Base-by-base conservation (phyloP, 495 filamentous ascomycete genomes). In the Clavariopsis aquatica region DNA sequence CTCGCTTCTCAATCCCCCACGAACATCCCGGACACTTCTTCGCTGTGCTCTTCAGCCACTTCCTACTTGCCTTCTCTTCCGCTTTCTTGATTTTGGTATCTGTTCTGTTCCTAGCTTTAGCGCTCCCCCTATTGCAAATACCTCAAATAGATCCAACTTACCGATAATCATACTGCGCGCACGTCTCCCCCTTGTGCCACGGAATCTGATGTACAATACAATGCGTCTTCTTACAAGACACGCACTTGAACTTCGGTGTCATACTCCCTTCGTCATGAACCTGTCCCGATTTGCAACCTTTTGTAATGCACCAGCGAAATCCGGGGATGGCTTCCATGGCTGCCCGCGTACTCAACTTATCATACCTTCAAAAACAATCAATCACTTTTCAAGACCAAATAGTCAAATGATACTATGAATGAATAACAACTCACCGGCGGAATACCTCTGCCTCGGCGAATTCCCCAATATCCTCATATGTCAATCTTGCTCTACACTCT, bases 111-210 rank as follows among this genome's bases (percentile, higher is more conserved):
- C n/a, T 7, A 54, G 26, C 6, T 19, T n/a, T 15, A 34, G 13
- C 5, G 20, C 52, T 38, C 26, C 10, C 7, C 7, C 23, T 3
- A 55, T 9, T 38, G n/a, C n/a, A 13, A 34, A 34, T 15, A 3
- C 17, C 13, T 19, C 19, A 17, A 20, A 22, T 6, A 15, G 20
- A 24, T 7, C 1, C 9, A 43, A 13, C 56, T 9, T 52, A 57
- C 19, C 73, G 69, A 49, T 74, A 71, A 17, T 78, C 74, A 61
- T 73, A 77, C 64, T 78, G 64, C 19, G 53, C 66, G 64, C 79
- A 81, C 26, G 69, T 77, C 57, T 71, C 71, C 36, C 69, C 69
- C 26, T 61, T 49, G 57, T 81, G 78, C 78, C 77, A 81, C 1
- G 64, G 68, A 22, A 69, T 52, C 31, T 77, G 70, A 66, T 78